Percentiles rank a stretch among this genome's conserved stretches.
Evolutionary conservation across 805 yeast genomes (phyloP).

Genomic region (Wickerhamiella lipophila): DNA sequence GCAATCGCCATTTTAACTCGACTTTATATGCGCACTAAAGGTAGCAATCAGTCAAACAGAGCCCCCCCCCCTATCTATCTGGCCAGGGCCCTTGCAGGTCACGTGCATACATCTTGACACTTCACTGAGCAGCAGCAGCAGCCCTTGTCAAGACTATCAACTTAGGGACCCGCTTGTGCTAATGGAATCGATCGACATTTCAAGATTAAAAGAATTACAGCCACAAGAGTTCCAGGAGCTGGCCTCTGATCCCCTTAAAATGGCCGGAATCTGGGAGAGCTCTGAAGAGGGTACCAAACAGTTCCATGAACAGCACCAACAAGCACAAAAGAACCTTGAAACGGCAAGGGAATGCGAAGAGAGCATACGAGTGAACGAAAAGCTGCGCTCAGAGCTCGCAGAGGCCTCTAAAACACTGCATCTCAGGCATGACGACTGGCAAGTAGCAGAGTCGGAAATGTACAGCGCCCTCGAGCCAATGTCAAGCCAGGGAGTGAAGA

Average conservation of each 20-base stretch:
- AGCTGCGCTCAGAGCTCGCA: slow-evolving; percentile 23
- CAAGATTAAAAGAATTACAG: not conserved
- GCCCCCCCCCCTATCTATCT: not conserved
- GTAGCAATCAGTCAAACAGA: not conserved
- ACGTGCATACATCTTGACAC: not conserved
- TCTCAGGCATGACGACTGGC: slow-evolving; percentile 12
- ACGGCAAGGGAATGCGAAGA: slow-evolving; percentile 15
- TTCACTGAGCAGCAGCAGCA: too few relatives aligned
- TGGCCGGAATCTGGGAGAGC: slow-evolving; percentile 19
- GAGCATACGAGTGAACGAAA: slow-evolving; percentile 3
- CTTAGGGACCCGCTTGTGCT: too few relatives aligned
- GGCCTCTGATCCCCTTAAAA: not conserved
- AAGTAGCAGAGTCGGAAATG: slow-evolving; percentile 24
- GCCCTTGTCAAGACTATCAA: too few relatives aligned
- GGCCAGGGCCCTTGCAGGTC: not conserved
- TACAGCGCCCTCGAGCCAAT: slow-evolving; percentile 28
- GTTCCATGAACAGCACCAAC: slow-evolving; percentile 19
- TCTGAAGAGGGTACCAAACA: slow-evolving; percentile 21
- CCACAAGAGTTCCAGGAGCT: not conserved
- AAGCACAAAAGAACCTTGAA: slow-evolving; percentile 23
- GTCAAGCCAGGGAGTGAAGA: slow-evolving; percentile 29
- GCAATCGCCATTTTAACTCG: not conserved
- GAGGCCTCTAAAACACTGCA: slow-evolving; percentile 20
- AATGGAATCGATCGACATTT: not conserved
- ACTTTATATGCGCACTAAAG: not conserved